Base-by-base conservation (phyloP, 2,329 filamentous ascomycete genomes). In the Xylaria sp. region DNA sequence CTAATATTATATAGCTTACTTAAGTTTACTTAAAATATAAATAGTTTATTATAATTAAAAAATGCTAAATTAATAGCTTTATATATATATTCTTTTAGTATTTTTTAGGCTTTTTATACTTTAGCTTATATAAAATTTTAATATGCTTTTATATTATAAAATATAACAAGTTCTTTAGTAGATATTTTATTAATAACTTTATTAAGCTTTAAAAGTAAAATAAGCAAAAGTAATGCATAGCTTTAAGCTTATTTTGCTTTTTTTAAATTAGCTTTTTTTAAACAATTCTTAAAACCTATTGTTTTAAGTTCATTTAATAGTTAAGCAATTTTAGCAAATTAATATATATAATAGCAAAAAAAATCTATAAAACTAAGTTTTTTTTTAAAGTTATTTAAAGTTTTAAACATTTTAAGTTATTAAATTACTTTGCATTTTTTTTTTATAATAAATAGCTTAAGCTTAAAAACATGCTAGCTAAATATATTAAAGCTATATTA, bases 181-280 rank as follows among this genome's bases (percentile, higher is more conserved):
- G 9, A 38, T 1, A 38, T 13, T 13, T 50, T 50, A 31, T 17
- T 33, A 33, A 1, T 54, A 11, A 38, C 11, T 54, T 54, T 54
- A 54, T 57, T 57, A 9, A 22, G 9, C 33, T 33, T 47, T 22
- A 45, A 36, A 17, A 36, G 2, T 15, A 57, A 15, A 10, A 57
- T 47, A 33, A 22, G 13, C 11, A 45, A 33, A 15, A 47, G 15
- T 25, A 57, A 9, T 9, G 33, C 22, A 57, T 47, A 47, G 17
- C 25, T 57, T 22, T 47, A 13, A 15, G 39, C 39, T 45, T 57
- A 57, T 57, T 36, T 1, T 2, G 2, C n/a, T 36, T 57, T 13
- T 15, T 5, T 47, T 6, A 47, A 9, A 13, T 57, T 57, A 33
- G 39, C n/a, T 57, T 57, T 57, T 25, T 57, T 57, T 29, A 57